phyloP scores from a whole-genome alignment of 108 stramenopile genomes.

The Chaetoceros tenuissimus region DNA sequence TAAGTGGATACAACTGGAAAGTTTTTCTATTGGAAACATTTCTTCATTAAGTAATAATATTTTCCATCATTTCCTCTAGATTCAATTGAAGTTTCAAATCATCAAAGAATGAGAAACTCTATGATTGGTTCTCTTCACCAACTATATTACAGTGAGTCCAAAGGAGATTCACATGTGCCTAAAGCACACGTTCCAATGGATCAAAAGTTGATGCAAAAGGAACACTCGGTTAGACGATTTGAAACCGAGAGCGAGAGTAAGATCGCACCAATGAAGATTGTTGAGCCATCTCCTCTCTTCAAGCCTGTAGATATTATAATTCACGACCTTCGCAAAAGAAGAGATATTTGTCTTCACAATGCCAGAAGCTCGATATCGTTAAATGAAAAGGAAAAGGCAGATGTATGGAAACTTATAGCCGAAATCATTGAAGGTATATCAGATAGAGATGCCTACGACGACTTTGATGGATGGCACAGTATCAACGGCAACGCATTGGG shows the following conservation, averaged over 20 bases:
- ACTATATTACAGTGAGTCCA: conserved; percentile 10
- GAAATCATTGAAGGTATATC: conserved; percentile 35
- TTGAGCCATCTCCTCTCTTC: not conserved
- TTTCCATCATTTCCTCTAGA: not conserved
- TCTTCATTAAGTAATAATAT: not conserved
- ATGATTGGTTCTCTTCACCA: conserved; percentile 36
- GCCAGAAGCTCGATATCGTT: conserved; percentile 38
- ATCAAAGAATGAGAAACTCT: conserved; percentile 7
- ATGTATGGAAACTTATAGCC: conserved; percentile 64
- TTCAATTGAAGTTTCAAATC: not conserved
- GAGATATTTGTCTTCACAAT: conserved; percentile 54
- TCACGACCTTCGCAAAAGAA: not conserved
- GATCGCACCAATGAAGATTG: not conserved
- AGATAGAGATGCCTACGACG: conserved; percentile 16
- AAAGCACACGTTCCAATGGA: conserved; percentile 23
- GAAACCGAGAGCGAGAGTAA: not conserved
- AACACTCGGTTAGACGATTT: conserved; percentile 6
- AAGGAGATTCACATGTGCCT: conserved; percentile 4
- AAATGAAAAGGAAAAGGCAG: conserved; percentile 46
- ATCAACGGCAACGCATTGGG: conserved; percentile 50
- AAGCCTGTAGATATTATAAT: not conserved
- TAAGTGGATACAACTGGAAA: not conserved
- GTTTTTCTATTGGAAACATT: conserved; percentile 1
- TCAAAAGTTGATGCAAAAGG: conserved; percentile 28
- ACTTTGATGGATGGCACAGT: conserved; percentile 59